phyloP scores from a whole-genome alignment of 768 basidiomycete species.

The Leccinum pellstonianum region DNA sequence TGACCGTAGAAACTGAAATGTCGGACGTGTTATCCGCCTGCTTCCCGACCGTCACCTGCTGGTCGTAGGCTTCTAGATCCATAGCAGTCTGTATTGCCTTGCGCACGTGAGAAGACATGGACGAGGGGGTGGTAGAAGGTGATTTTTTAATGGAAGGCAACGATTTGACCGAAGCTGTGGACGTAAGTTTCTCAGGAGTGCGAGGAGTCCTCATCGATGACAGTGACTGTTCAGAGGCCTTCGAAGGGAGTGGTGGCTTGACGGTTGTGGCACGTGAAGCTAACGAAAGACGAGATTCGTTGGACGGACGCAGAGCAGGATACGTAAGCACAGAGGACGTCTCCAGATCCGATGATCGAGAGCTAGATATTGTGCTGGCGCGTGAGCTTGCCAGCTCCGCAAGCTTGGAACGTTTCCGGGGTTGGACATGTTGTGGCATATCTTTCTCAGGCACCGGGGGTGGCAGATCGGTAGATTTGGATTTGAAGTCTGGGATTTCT shows the following conservation, averaged over 20 bases:
- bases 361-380: conserved; percentile 50
- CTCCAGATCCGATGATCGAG: conserved; percentile 52
- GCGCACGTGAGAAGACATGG: conserved; percentile 59
- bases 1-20: conserved; percentile 23
- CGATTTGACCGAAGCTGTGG: conserved; percentile 26
- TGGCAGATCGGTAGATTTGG: conserved; percentile 42
- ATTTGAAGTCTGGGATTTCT: conserved; percentile 52
- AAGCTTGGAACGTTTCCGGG: conserved; percentile 59
- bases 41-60: conserved; percentile 12
- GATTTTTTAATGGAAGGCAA: conserved; percentile 24
- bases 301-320: conserved; percentile 65
- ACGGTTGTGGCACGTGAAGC: conserved; percentile 26
- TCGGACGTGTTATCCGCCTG: conserved; percentile 18
- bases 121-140: conserved; percentile 39
- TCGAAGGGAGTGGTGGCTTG: conserved; percentile 13
- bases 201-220: conserved; percentile 25
- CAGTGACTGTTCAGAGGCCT: conserved; percentile 20
- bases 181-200: conserved; percentile 15
- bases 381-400: conserved; percentile 67
- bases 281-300: conserved; percentile 46
- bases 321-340: conserved; percentile 71
- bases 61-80: conserved; percentile 56
- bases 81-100: conserved; percentile 69
- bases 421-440: conserved; percentile 22
- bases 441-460: conserved; percentile 26